phyloP scores from a whole-genome alignment of 176 grass and related monocot genomes.

The Carex myosuroides region DNA sequence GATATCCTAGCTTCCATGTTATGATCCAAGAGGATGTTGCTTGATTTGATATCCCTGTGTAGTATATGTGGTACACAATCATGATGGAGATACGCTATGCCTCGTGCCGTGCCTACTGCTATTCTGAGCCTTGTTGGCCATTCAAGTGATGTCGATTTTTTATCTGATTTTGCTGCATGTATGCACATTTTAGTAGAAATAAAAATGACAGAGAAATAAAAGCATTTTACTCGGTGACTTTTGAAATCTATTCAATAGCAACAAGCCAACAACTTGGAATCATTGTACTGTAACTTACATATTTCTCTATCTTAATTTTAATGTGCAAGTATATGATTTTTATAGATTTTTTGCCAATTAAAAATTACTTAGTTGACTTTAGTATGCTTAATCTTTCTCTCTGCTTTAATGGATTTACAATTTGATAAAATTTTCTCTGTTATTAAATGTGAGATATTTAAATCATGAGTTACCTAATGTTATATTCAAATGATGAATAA shows the following conservation, averaged over 20 bases:
- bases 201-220: neutral
- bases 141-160: constrained; percentile 21
- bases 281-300: neutral
- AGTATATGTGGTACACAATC: constrained; percentile 71
- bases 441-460: neutral
- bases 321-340: neutral
- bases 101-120: constrained; percentile 51
- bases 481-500: no score
- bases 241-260: neutral
- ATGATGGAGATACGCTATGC: constrained; percentile 66
- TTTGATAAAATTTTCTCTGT: neutral
- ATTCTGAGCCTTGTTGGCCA: constrained; percentile 45
- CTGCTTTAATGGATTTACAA: neutral
- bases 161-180: constrained; percentile 25
- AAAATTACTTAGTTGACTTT: neutral
- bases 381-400: neutral
- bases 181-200: neutral
- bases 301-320: neutral
- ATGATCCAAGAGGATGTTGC: constrained; percentile 73
- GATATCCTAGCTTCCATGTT: constrained; percentile 72
- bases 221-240: neutral
- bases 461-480: neutral
- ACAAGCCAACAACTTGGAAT: neutral
- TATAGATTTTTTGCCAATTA: neutral
- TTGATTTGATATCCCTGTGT: constrained; percentile 85